Evolutionary conservation across 129 eudicot species (phyloP), one percentile per base, ranked within the genome.

Genomic region (Helichrysum umbraculigerum): DNA sequence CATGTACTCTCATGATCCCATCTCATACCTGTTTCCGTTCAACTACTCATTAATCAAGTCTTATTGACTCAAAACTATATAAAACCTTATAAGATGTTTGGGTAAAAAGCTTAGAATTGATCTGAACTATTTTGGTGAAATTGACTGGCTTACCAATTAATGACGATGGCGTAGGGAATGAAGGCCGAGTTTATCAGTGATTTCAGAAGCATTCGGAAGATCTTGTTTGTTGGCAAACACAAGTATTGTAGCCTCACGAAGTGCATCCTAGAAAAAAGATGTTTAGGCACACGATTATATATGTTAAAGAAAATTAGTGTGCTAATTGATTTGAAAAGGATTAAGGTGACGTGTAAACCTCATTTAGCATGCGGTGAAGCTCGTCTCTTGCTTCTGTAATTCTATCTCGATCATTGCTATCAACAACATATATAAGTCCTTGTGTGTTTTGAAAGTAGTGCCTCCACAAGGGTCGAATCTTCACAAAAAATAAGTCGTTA

Each of bases 401-500:
- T 63, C 95, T 81, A 2, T 91, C 90, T 59, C 86, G 76, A 73
- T 89, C 92, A 50, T 88, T 88, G 75, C 97, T 85, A 47, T 88
- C 88, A 47, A 91, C 80, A 25, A 86, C 91, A 7, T 81, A 86
- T 50, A 86, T 86, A 25, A 91, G 87, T 28, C 94, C 91, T 72
- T 86, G 90, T 7, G 92, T 88, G 78, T 86, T 85, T 80, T 87
- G 96, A 73, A 88, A 89, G 82, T 91, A 87, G 83, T 82, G 88
- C 60, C 92, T 89, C 96, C 92, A 91, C 62, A 91, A 52, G 19
- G 97, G 94, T 73, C 88, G 81, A 34, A 91, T 91, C 91, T 90
- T 66, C 62, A 79, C 28, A 73, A 32, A 41, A 78, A n/a, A 25
- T 25, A 77, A 47, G 50, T 15, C 25, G 29, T 60, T 37, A 70